Base-by-base conservation (phyloP, 75 land plant species). In the Pinus tabuliformis region DNA sequence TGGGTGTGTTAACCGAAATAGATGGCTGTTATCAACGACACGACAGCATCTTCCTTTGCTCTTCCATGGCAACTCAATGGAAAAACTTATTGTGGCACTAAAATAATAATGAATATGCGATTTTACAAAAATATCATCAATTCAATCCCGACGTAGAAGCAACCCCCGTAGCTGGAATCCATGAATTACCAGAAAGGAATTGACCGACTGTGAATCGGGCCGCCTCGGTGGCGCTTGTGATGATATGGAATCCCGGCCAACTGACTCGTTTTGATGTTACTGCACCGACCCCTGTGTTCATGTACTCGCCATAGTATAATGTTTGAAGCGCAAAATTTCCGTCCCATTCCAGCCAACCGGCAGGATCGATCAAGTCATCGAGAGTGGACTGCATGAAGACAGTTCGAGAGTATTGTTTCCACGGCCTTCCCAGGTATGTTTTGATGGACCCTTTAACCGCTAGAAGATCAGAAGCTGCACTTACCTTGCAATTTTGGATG, bases 401-500 rank as follows among this genome's bases (percentile, higher is more conserved):
- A 6, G 75, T 73, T 3, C 75, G 57, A 57, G 75, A 73, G 59
- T 73, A 73, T 30, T 73, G 20, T 8, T 56, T 73, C 75, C 75
- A 73, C n/a, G 75, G 75, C 30, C 75, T 54, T 15, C 75, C 75
- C 20, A 73, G 62, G 4, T 21, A 73, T 6, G 60, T 73, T 13
- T 66, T 36, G n/a, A 66, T 36, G 7, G 71, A 52, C 3, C 14
- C 65, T 26, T 26, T 45, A 16, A 57, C 62, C 4, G 45, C 20
- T 39, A 6, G 20, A 0, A 66, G 58, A 71, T 52, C 81, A 3
- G 77, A 17, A 1, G 56, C 52, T 16, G 73, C 85, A 9, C 22
- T 26, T 11, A 57, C 16, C 11, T 24, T 74, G 59, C 82, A 80
- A 22, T 76, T 75, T 2, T 75, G 78, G 49, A 80, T 49, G 13